These are phyloP conservation scores for Phoma herbarum DNA, from an alignment of 2,329 filamentous ascomycete genomes.

Conservation along the genomic window DNA sequence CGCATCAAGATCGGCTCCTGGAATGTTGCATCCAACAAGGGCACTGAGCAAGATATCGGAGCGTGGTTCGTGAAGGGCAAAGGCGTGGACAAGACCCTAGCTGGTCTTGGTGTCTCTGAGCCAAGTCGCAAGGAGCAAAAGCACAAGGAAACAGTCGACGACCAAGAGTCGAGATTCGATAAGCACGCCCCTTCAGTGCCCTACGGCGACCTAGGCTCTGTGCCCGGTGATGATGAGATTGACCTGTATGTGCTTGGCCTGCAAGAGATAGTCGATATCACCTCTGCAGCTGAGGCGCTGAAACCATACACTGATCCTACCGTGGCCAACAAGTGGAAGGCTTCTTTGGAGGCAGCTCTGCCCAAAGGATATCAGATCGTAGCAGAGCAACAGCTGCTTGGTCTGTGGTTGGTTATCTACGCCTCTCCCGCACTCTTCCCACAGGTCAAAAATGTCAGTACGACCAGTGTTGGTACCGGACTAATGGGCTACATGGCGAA, in stretches of 20 bases:
- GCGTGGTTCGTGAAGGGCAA: conserved; percentile 87
- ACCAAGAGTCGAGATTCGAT: conserved; percentile 58
- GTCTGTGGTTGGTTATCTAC: conserved; percentile 84
- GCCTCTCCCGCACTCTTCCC: conserved; percentile 78
- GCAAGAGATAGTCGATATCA: conserved; percentile 91
- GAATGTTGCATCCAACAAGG: conserved; percentile 89
- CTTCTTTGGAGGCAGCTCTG: conserved; percentile 74
- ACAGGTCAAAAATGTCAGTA: conserved; percentile 82
- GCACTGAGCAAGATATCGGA: conserved; percentile 85
- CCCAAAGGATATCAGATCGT: conserved; percentile 80
- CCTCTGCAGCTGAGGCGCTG: conserved; percentile 79
- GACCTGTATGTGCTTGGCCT: conserved; percentile 89
- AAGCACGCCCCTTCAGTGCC: conserved; percentile 57
- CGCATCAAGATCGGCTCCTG: conserved; percentile 91
- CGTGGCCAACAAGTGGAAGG: conserved; percentile 80
- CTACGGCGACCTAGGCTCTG: conserved; percentile 53
- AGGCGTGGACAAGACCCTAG: conserved; percentile 71
- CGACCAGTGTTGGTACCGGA: conserved; percentile 84
- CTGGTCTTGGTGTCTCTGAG: conserved; percentile 57
- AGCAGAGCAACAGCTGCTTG: conserved; percentile 84
- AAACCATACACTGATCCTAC: conserved; percentile 77
- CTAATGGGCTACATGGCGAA: conserved; percentile 94
- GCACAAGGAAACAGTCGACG: conserved; percentile 55
- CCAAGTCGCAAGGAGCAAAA: conserved; percentile 44
- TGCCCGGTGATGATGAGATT: conserved; percentile 72